A percentile compares a stretch with the other conserved stretches of the same genome.
phyloP scores from a whole-genome alignment of 2,329 filamentous ascomycete genomes.

The Lachnellula cervina region DNA sequence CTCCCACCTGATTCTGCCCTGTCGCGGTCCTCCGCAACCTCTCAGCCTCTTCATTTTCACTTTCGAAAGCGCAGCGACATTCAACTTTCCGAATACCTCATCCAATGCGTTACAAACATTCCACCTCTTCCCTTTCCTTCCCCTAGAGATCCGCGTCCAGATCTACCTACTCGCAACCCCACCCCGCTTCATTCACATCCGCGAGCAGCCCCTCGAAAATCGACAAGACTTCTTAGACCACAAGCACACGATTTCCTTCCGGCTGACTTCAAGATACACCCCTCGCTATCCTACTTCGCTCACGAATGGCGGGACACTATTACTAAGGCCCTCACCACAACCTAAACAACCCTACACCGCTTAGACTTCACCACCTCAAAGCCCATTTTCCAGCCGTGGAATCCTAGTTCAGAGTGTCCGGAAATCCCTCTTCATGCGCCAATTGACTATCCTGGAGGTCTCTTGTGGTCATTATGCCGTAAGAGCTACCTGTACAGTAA shows the following conservation, averaged over 20 bases:
- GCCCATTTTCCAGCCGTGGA: background rate
- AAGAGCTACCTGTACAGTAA: conserved; percentile 6
- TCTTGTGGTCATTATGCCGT: background rate
- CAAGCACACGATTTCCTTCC: background rate
- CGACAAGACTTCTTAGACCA: background rate
- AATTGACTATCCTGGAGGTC: background rate
- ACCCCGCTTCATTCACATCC: background rate
- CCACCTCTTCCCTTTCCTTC: background rate
- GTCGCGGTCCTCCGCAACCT: no score
- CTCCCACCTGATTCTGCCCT: no score
- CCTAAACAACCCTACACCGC: background rate
- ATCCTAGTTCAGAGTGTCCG: background rate
- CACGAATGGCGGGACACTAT: background rate
- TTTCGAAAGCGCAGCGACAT: background rate
- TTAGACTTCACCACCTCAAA: background rate
- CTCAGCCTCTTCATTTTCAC: background rate
- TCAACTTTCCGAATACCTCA: background rate
- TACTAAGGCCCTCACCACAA: no score
- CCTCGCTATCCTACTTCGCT: background rate
- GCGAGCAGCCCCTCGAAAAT: background rate
- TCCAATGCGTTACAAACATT: background rate
- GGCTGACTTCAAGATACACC: background rate
- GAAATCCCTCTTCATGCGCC: background rate
- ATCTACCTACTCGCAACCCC: background rate
- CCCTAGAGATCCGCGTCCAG: background rate